Percentiles rank a stretch among this genome's conserved stretches.
Evolutionary conservation across 2,329 filamentous ascomycete species (phyloP).

Genomic region (Aspergillus melleus): DNA sequence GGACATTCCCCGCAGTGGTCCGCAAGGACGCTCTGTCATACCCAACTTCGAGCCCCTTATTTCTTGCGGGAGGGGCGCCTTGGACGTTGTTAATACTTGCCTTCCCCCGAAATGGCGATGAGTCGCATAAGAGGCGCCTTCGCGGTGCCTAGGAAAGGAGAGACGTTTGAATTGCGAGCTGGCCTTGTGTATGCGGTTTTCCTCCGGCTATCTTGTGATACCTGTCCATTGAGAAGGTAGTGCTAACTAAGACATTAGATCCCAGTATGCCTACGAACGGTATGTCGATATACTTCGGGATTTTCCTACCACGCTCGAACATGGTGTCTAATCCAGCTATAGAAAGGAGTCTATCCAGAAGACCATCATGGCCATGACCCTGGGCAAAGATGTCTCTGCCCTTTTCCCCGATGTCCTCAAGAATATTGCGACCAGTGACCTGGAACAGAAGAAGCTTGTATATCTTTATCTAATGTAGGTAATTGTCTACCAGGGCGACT

Average conservation of each 20-base stretch:
- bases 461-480: constrained; percentile 94
- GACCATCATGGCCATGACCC: constrained; percentile 99
- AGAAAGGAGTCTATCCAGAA: constrained; percentile 98
- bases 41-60: constrained; percentile 15
- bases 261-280: constrained; percentile 97
- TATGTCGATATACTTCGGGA: constrained; percentile 31
- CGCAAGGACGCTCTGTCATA: constrained; percentile 14
- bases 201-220: constrained; percentile 9
- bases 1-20: constrained; percentile 34
- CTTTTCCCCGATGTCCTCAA: constrained; percentile 97
- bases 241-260: constrained; percentile 55
- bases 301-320: not conserved
- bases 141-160: constrained; percentile 88
- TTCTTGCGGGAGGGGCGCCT: constrained; percentile 35
- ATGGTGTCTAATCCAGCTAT: constrained; percentile 28
- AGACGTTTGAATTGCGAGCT: constrained; percentile 95
- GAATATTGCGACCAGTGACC: constrained; percentile 91
- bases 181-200: constrained; percentile 67
- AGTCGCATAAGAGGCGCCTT: constrained; percentile 95
- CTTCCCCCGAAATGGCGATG: constrained; percentile 70
- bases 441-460: constrained; percentile 99
- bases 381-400: constrained; percentile 97
- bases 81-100: constrained; percentile 37
- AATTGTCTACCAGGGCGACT: not conserved
- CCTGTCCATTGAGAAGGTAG: constrained; percentile 22